Evolutionary conservation across 148 eudicot species (phyloP).

Genomic region (Rhododendron ferrugineum): DNA sequence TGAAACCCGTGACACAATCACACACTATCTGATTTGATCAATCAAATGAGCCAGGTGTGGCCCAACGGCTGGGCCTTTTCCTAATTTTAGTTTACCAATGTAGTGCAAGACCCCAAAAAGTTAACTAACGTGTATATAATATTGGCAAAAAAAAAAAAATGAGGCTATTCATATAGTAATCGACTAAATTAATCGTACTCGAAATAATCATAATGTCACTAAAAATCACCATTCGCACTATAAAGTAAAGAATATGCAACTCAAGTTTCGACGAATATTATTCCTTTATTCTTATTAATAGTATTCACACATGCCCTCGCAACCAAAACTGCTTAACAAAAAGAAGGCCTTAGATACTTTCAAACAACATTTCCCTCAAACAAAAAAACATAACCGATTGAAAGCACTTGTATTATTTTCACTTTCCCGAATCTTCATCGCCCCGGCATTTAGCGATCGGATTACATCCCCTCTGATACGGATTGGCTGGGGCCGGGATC

Average conservation of each 20-base stretch:
- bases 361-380: not conserved
- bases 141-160: no score
- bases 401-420: not conserved
- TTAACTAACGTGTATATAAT: no score
- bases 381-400: not conserved
- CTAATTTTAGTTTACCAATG: no score
- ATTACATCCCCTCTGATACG: not conserved
- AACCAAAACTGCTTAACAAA: not conserved
- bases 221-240: not conserved
- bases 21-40: no score
- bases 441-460: no score
- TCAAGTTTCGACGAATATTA: not conserved
- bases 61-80: no score
- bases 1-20: no score
- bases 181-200: no score
- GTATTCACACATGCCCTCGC: not conserved
- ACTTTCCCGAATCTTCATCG: not conserved
- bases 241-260: not conserved
- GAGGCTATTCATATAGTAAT: no score
- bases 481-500: not conserved
- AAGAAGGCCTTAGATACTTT: not conserved
- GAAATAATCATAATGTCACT: not conserved
- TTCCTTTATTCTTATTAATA: not conserved
- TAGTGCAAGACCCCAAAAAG: no score
- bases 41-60: no score